Evolutionary conservation across 352 stramenopile species (phyloP), one percentile per base, ranked within the genome.

Genomic region (Phytophthora meadii): DNA sequence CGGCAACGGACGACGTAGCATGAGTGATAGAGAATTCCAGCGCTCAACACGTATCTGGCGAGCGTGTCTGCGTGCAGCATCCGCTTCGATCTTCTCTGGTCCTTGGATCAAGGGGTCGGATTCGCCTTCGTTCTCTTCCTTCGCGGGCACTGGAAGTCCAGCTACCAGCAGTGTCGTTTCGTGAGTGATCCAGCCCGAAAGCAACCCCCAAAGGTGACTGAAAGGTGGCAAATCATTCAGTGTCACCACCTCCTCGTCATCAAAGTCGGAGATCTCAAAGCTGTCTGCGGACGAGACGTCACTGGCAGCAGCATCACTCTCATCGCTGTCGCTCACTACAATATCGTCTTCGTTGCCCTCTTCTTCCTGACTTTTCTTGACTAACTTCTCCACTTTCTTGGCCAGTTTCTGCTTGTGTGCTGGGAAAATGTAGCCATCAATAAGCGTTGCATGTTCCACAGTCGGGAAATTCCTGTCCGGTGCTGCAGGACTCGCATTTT

Each of bases 371-470:
- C 81, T 72, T 15, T 81, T 78, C 40, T 73, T 77, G 25, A 87
- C 65, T 48, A 87, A 30, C 3, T 74, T 74, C 44, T 91, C 82
- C 27, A 95, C 76, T 54, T 89, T 90, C 44, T 90, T 92, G 5
- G 85, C 87, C 19, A 91, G 41, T 55, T 79, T 80, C 24, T 82
- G 57, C 63, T 95, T 95, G 72, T 95, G 88, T 40, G 79, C 74
- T 28, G 88, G 88, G 50, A 95, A 95, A 45, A 94, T 74, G 54
- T 92, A 94, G 41, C 88, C 88, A 57, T 95, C 88, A 34, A 95
- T 94, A 17, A 90, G 69, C 45, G 88, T 77, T 1, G 85, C 82
- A 24, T 95, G 82, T 22, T 79, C 51, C 5, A 66, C 59, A 3
- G 77, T 78, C 0, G 84, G 83, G 39, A 94, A 95, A 22, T 77